Evolutionary conservation across 2,329 filamentous ascomycete genomes (phyloP), one percentile per base, ranked within the genome.

Genomic region (Trichophyton simii): DNA sequence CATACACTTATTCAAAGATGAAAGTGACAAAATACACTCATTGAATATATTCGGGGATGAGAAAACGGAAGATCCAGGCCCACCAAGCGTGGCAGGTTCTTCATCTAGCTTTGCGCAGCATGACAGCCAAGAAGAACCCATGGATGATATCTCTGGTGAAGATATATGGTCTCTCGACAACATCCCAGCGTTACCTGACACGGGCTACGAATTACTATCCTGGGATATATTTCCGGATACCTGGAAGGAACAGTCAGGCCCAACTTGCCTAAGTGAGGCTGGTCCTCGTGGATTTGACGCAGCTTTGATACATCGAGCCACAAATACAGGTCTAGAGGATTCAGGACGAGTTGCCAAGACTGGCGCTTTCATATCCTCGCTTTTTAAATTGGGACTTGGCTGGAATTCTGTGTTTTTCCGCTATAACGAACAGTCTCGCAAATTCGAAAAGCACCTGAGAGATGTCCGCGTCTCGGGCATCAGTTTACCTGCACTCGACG

Each of bases 391-490:
- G 20, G 74, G 72, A 13, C 66, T 78, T 20, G 77, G 77, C 6
- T 77, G 76, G 73, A 72, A 71, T 60, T 78, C 77, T 6, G 66
- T 72, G 5, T 71, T 78, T 61, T 78, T 78, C 62, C 68, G 67
- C 5, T 78, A 74, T 66, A 70, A 77, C 63, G 67, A 71, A 57
- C 63, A 69, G 55, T 66, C 66, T 3, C 67, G 63, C 20, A 66
- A 58, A n/a, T 78, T 78, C 59, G 71, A 73, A 44, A 75, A 72
- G 44, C 71, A 71, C 3, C 69, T 81, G 41, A 67, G 72, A 3
- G 71, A 78, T 60, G 72, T 79, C 0, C 72, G 78, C 1, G 72
- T 82, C 34, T 79, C 79, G 1, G 83, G 83, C 1, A 69, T 78
- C 38, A 83, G 79, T 63, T 68, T 76, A n/a, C 63, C 68, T 22